Percentiles rank a stretch among this genome's conserved stretches.
phyloP scores from a whole-genome alignment of 2,329 filamentous ascomycete species.

The Cordyceps cateniannulata region DNA sequence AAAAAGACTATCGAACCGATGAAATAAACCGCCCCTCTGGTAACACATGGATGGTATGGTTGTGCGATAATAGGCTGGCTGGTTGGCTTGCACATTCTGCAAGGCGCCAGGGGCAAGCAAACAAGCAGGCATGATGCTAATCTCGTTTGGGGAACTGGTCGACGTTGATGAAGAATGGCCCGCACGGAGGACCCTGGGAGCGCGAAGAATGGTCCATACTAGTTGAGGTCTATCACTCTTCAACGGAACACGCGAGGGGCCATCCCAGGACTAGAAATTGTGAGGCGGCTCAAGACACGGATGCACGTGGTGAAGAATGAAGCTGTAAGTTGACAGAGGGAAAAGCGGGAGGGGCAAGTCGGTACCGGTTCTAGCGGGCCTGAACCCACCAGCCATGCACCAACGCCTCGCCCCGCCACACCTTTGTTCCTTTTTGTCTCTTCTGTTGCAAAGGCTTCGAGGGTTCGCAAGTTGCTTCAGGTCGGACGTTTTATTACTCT shows the following conservation, averaged over 20 bases:
- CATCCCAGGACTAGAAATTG: neutral
- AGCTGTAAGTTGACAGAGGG: constrained; percentile 3
- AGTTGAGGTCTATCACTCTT: neutral
- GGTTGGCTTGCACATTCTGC: neutral
- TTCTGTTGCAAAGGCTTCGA: neutral
- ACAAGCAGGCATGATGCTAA: neutral
- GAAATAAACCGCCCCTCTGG: neutral
- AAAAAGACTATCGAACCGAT: neutral
- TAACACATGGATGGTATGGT: neutral
- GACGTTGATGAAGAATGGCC: neutral
- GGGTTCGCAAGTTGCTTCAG: neutral
- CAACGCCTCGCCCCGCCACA: neutral
- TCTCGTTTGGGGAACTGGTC: neutral
- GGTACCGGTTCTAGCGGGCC: constrained; percentile 4
- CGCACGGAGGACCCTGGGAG: neutral
- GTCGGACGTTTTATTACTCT: neutral
- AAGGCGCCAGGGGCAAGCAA: constrained; percentile 2
- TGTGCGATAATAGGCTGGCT: neutral
- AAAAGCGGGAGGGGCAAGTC: neutral
- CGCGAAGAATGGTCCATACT: neutral
- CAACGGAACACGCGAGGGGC: neutral
- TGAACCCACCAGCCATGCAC: neutral
- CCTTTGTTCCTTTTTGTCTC: neutral
- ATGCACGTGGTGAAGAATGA: constrained; percentile 2
- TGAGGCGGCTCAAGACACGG: neutral